Conservation (phyloP, 1,284 basidiomycete genomes). For the Cryptococcus sp. region DNA sequence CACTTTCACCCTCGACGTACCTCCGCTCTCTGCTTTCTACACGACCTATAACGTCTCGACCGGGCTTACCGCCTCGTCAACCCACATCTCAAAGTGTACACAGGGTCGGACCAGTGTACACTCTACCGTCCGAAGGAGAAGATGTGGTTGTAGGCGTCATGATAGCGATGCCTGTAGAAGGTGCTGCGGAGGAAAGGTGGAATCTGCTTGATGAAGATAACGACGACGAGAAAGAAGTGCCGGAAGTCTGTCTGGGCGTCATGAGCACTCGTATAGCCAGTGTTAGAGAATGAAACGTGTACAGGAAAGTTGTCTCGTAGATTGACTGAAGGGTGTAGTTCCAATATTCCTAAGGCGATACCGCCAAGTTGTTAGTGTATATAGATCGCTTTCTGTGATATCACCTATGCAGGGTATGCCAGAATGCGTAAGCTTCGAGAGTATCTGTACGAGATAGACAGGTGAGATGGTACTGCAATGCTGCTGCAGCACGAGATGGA, state of each 20-base stretch:
- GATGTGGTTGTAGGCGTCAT: constrained; percentile 42
- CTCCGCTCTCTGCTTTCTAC: constrained; percentile 20
- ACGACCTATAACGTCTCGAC: not conserved
- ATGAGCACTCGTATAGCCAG: constrained; percentile 18
- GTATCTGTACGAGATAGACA: too few relatives aligned
- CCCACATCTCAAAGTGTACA: not conserved
- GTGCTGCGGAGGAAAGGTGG: constrained; percentile 21
- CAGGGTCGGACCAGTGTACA: constrained; percentile 12
- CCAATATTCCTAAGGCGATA: too few relatives aligned
- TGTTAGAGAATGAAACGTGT: not conserved
- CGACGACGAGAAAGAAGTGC: constrained; percentile 34
- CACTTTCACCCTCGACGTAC: constrained; percentile 8
- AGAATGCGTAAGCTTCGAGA: too few relatives aligned
- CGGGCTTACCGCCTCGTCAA: not conserved
- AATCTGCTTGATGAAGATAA: constrained; percentile 11
- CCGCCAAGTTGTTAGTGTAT: too few relatives aligned
- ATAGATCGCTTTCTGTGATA: too few relatives aligned
- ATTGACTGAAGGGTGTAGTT: too few relatives aligned
- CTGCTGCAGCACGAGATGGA: too few relatives aligned
- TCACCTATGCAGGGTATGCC: too few relatives aligned
- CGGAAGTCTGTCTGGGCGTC: constrained; percentile 42
- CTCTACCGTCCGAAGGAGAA: constrained; percentile 22
- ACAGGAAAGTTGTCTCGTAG: too few relatives aligned
- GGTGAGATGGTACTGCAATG: too few relatives aligned
- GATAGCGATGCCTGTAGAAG: constrained; percentile 41